phyloP scores from a whole-genome alignment of 192 early-diverging fungal genomes.

The Dissophora ornata region DNA sequence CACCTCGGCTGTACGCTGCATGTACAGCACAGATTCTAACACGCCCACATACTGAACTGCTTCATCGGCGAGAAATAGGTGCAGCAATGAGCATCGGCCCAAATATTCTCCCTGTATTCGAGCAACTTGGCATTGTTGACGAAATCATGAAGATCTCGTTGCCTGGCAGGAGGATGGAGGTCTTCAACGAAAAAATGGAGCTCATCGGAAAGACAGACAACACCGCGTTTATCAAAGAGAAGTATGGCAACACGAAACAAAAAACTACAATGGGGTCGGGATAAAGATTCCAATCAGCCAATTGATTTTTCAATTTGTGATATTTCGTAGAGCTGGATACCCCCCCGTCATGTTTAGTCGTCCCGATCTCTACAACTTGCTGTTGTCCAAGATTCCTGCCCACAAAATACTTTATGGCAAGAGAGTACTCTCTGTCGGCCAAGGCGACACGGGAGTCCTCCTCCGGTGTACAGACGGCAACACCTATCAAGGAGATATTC shows the following conservation, averaged over 20 bases:
- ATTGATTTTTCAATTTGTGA: neutral
- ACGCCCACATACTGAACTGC: too few relatives aligned
- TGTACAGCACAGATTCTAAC: too few relatives aligned
- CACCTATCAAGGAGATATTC: conserved; percentile 27
- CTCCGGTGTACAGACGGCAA: conserved; percentile 23
- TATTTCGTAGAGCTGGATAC: conserved; percentile 20
- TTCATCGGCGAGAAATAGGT: conserved; percentile 14
- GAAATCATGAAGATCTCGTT: conserved; percentile 14
- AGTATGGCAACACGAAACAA: neutral
- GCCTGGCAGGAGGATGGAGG: conserved; percentile 9
- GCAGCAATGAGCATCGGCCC: conserved; percentile 17
- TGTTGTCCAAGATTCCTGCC: conserved; percentile 23
- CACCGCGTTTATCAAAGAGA: conserved; percentile 9
- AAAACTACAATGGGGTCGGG: neutral
- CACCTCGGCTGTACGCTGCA: too few relatives aligned
- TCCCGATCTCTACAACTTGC: conserved; percentile 17
- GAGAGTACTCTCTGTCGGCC: conserved; percentile 13
- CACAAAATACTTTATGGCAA: conserved; percentile 22
- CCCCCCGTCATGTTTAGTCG: conserved; percentile 10
- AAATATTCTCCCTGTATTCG: conserved; percentile 21
- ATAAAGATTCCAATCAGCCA: too few relatives aligned
- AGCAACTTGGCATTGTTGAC: conserved; percentile 23
- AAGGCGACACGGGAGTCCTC: conserved; percentile 22
- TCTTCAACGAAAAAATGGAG: conserved; percentile 14
- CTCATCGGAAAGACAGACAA: conserved; percentile 6